Evolutionary conservation across 805 yeast species (phyloP), one percentile per base, ranked within the genome.

Genomic region (Brettanomyces anomalus): DNA sequence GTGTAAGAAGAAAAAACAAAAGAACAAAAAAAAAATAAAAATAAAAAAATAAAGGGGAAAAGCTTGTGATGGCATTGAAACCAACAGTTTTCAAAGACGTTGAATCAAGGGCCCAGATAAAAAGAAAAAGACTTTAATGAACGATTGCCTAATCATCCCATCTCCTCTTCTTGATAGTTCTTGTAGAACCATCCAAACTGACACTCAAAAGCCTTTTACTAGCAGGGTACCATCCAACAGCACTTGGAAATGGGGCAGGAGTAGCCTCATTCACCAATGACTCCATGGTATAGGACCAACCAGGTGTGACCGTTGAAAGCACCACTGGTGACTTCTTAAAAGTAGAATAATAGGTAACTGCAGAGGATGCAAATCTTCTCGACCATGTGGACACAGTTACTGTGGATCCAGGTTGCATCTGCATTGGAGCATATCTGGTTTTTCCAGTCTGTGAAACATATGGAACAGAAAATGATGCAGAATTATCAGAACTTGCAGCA

Each of bases 341-440:
- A 0, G 84, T 64, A 11, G 76, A 52, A 63, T 70, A 87, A 52
- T 74, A 75, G 0, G 85, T 73, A 43, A 75, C 84, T 0, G 84
- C 68, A 43, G 86, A 76, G 0, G 95, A 75, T 15, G 90, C 78
- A 58, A 63, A 80, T 49, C 77, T 68, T 51, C 79, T 72, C 10
- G 81, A 58, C 81, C 89, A 82, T 3, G 80, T 62, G 8, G 81
- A 70, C 33, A 68, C 75, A 0, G 95, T 84, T 20, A 87, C 75
- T 8, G 64, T 65, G 1, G 83, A 55, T 3, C 81, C 85, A 5
- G 98, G 97, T 63, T 87, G 96, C 46, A 70, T 59, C 65, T 89
- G 97, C 96, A 88, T 86, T 42, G 97, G 96, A 1, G 97, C 97
- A 61, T 65, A 85, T 53, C 89, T 74, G 8, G 85, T 76, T 17